These are phyloP conservation scores for Solanum rostratum DNA, from an alignment of 257 asterid genomes.

Conservation along the genomic window DNA sequence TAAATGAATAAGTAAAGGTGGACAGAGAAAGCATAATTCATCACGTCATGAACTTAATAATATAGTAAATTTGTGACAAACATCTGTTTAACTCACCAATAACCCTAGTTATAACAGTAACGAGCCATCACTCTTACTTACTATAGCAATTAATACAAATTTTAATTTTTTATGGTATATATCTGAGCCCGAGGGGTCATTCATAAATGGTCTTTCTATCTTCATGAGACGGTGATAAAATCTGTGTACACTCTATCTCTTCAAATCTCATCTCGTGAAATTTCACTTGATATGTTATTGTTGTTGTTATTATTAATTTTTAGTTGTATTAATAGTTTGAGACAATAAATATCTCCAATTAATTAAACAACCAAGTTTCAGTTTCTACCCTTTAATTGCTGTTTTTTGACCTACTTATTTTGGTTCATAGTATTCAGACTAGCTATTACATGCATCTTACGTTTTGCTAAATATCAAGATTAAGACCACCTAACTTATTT, in stretches of 20 bases:
- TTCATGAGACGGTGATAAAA: too few relatives aligned
- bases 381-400: neutral
- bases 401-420: neutral
- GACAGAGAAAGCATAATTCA: neutral
- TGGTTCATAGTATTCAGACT: neutral
- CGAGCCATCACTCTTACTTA: neutral
- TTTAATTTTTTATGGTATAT: neutral
- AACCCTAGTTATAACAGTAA: neutral
- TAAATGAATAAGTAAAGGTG: too few relatives aligned
- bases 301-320: neutral
- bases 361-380: neutral
- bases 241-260: too few relatives aligned
- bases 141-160: neutral
- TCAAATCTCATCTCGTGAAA: too few relatives aligned
- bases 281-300: too few relatives aligned
- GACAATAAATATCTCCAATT: neutral
- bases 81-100: neutral
- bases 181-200: too few relatives aligned
- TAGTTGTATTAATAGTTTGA: neutral
- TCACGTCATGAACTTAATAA: neutral
- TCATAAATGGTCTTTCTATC: too few relatives aligned
- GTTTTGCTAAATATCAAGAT: neutral
- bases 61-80: neutral
- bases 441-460: neutral
- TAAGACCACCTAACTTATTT: neutral